Percentiles rank a stretch among this genome's conserved stretches.
Evolutionary conservation across 2,329 filamentous ascomycete genomes (phyloP).

Genomic region (Trichoderma afroharzianum): DNA sequence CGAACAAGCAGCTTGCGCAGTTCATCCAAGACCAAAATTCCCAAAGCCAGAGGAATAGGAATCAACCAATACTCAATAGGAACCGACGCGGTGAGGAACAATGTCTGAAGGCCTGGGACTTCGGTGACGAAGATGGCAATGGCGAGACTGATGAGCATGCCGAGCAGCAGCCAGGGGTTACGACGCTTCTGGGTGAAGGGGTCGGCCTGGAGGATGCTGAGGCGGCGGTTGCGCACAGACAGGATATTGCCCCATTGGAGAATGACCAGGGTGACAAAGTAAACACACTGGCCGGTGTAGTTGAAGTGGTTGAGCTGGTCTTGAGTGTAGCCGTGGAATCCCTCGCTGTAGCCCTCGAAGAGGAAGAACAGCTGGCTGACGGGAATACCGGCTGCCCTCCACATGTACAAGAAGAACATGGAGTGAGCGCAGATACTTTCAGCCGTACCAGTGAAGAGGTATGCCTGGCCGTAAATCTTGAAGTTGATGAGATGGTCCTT

Average conservation of each 20-base stretch:
- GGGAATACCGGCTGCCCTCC: conserved; percentile 44
- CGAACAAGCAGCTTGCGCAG: conserved; percentile 48
- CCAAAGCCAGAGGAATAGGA: conserved; percentile 47
- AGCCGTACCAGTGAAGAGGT: conserved; percentile 50
- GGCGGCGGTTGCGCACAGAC: conserved; percentile 47
- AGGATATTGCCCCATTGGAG: conserved; percentile 54
- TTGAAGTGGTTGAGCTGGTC: conserved; percentile 47
- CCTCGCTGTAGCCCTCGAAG: conserved; percentile 45
- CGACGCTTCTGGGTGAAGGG: conserved; percentile 44
- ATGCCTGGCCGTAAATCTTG: conserved; percentile 49
- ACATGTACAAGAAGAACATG: conserved; percentile 55
- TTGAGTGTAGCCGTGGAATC: conserved; percentile 46
- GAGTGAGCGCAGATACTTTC: conserved; percentile 47
- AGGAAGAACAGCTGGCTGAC: conserved; percentile 46
- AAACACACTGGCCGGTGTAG: conserved; percentile 47
- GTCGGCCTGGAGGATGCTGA: conserved; percentile 50
- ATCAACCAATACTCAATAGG: conserved; percentile 52
- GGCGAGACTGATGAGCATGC: conserved; percentile 43
- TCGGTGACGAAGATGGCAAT: conserved; percentile 54
- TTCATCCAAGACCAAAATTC: conserved; percentile 51
- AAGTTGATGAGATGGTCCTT: conserved; percentile 50
- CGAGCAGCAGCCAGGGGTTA: conserved; percentile 47
- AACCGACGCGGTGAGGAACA: conserved; percentile 48
- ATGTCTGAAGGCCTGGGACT: conserved; percentile 44
- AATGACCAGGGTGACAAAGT: conserved; percentile 52